A percentile compares a stretch with the other conserved stretches of the same genome.
phyloP scores from a whole-genome alignment of 768 basidiomycete species.

The Leccinum variicolor region DNA sequence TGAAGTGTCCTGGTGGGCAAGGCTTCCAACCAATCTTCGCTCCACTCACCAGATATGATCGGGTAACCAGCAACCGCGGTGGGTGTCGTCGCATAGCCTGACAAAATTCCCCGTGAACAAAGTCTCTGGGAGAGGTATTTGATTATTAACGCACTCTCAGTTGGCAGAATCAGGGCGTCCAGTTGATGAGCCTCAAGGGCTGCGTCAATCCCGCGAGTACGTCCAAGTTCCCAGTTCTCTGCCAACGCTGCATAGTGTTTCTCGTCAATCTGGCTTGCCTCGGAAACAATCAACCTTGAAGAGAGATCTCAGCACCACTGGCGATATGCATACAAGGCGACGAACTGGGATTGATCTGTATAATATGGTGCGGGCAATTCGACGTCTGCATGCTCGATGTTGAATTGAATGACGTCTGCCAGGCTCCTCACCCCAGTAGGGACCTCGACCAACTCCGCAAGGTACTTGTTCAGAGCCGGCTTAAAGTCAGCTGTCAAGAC shows the following conservation, averaged over 20 bases:
- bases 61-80: slow-evolving; percentile 64
- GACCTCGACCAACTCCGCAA: slow-evolving; percentile 44
- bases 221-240: slow-evolving; percentile 47
- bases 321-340: not conserved
- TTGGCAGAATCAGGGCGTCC: slow-evolving; percentile 52
- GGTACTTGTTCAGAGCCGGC: slow-evolving; percentile 44
- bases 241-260: slow-evolving; percentile 44
- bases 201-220: slow-evolving; percentile 53
- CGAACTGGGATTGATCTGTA: slow-evolving; percentile 35
- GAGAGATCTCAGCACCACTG: slow-evolving; percentile 4
- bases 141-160: slow-evolving; percentile 27
- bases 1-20: slow-evolving; percentile 2
- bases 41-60: slow-evolving; percentile 53
- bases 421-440: slow-evolving; percentile 59
- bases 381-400: slow-evolving; percentile 46
- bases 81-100: slow-evolving; percentile 29
- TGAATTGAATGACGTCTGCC: slow-evolving; percentile 57
- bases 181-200: slow-evolving; percentile 43
- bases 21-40: not conserved
- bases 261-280: slow-evolving; percentile 34
- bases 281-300: slow-evolving; percentile 21
- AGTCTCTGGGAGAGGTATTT: not conserved
- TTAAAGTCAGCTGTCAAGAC: slow-evolving; percentile 60
- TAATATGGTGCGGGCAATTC: slow-evolving; percentile 40
- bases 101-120: not conserved